Evolutionary conservation across 176 grass and related monocot species (phyloP), one percentile per base, ranked within the genome.

Genomic region (Carex scoparia): DNA sequence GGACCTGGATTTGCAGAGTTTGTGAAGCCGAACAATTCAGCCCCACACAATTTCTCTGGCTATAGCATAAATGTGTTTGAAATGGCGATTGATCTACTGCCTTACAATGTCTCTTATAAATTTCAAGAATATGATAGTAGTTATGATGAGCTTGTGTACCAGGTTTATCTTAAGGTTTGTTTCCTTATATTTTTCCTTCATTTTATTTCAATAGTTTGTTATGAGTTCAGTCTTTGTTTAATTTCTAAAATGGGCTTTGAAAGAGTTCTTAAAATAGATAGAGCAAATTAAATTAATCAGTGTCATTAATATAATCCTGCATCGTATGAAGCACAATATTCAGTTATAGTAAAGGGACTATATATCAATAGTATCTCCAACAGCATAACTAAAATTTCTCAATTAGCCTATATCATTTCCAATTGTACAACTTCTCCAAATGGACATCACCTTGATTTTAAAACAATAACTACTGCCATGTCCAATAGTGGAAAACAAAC

Each of bases 91-190:
- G 0, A 35, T 0, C 9, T 31, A 42, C 49, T 97, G 7, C 79
- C 89, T 55, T 97, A 94, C 19, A 0, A 79, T 0, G 56, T 94
- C 59, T 15, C 59, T 23, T 31, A 4, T 51, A 0, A 0, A 0
- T 97, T 89, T 37, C 5, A 11, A 33, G 6, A 79, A 18, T 94
- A 85, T 77, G 89, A 86, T 0, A 90, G 92, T 74, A 86, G 87
- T 65, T 94, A 94, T 23, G 92, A 97, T 10, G 86, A 92, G 2
- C 89, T 97, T 40, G 33, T 97, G 51, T 90, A 92, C 54, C 80
- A 90, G 54, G 90, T 97, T 86, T 94, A 87, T 85, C 86, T 84
- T 46, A 57, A 91, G 87, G 92, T 94, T 65, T 62, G 85, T 30
- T 53, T 89, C 10, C 54, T 60, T 2, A 57, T 80, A 15, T 2